These are phyloP conservation scores for Ogataea sp. DNA, from an alignment of 805 yeast genomes.

Conservation along the genomic window DNA sequence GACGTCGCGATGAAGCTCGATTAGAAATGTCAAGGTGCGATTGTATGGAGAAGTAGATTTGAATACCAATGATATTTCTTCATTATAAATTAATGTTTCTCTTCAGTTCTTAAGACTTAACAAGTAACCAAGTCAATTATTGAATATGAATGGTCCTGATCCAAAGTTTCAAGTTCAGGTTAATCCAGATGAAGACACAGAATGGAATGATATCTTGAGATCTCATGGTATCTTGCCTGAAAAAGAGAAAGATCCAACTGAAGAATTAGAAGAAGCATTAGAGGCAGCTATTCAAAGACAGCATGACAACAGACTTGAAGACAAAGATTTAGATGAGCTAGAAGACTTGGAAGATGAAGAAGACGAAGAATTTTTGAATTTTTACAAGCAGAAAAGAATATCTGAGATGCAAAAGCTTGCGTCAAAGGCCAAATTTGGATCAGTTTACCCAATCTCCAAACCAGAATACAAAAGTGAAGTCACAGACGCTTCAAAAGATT, in stretches of 20 bases:
- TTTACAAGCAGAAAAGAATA: slow-evolving; percentile 70
- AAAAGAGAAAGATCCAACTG: slow-evolving; percentile 83
- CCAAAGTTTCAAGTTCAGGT: slow-evolving; percentile 76
- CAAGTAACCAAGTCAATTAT: background rate
- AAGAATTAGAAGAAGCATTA: slow-evolving; percentile 77
- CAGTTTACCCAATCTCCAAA: slow-evolving; percentile 69
- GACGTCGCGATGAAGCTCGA: too few relatives aligned
- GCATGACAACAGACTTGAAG: slow-evolving; percentile 77
- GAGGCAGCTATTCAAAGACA: slow-evolving; percentile 75
- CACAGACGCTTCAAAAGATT: slow-evolving; percentile 66
- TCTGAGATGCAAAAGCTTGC: slow-evolving; percentile 61
- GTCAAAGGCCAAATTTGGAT: slow-evolving; percentile 55
- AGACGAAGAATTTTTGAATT: slow-evolving; percentile 79
- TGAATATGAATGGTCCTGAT: slow-evolving; percentile 22
- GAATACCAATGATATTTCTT: too few relatives aligned
- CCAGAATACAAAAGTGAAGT: slow-evolving; percentile 84
- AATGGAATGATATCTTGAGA: slow-evolving; percentile 95
- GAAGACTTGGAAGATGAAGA: slow-evolving; percentile 89
- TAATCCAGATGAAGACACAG: slow-evolving; percentile 94
- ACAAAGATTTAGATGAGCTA: slow-evolving; percentile 68
- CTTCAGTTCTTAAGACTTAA: too few relatives aligned
- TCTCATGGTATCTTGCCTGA: slow-evolving; percentile 89
- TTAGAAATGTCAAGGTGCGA: too few relatives aligned
- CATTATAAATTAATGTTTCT: too few relatives aligned
- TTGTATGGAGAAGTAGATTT: too few relatives aligned